These are phyloP conservation scores for Antitrichia curtipendula DNA, from an alignment of 225 moss, liverwort and hornwort species.

Conservation along the genomic window DNA sequence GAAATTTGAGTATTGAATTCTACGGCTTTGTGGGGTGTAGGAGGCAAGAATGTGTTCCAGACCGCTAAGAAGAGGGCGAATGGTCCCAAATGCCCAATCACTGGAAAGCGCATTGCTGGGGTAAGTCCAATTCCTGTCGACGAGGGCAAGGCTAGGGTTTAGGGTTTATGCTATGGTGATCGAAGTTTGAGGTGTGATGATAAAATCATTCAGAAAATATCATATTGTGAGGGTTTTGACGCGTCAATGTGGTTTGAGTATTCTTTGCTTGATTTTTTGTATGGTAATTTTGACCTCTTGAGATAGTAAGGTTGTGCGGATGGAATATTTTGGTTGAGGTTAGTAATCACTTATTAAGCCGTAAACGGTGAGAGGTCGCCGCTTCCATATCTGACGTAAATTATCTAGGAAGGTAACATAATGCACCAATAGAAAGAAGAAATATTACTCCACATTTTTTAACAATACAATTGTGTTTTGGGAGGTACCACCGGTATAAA, in stretches of 20 bases:
- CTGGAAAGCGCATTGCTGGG: constrained; percentile 3
- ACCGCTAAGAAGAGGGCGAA: constrained; percentile 74
- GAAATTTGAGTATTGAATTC: neutral
- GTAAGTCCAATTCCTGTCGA: neutral
- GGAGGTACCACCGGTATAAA: too few relatives aligned
- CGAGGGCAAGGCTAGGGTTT: neutral
- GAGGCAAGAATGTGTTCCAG: constrained; percentile 64
- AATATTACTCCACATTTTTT: neutral
- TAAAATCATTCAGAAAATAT: neutral
- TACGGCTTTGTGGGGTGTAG: neutral
- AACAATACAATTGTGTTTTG: neutral
- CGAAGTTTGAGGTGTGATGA: neutral
- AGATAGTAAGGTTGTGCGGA: neutral
- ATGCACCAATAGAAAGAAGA: neutral
- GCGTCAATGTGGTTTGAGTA: neutral
- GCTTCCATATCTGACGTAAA: neutral
- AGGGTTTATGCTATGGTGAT: neutral
- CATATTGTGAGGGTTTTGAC: neutral
- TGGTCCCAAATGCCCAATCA: constrained; percentile 26
- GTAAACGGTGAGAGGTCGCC: neutral
- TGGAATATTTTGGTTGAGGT: neutral
- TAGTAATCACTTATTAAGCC: neutral
- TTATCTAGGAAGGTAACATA: too few relatives aligned
- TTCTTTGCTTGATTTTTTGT: neutral
- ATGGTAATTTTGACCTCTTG: neutral